phyloP scores from a whole-genome alignment of 257 asterid species.

The Osmanthus fragrans region DNA sequence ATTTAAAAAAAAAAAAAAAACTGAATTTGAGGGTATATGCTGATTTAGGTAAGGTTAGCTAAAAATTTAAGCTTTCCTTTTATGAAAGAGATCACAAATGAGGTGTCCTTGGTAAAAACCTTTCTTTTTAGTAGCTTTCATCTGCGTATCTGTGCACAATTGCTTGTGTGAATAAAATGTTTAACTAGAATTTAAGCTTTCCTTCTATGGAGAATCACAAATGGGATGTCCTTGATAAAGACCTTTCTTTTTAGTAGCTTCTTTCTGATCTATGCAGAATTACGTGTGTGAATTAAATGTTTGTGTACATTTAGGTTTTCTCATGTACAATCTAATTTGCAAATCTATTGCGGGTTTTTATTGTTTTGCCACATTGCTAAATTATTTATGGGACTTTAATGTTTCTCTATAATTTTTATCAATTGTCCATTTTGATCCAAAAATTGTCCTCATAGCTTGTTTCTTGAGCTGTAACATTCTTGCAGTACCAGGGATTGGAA shows the following conservation, averaged over 20 bases:
- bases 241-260: neutral
- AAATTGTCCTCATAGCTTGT: slow-evolving; percentile 2
- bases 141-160: neutral
- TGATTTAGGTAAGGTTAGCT: neutral
- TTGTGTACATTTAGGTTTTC: neutral
- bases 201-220: neutral
- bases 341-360: neutral
- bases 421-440: neutral
- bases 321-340: neutral
- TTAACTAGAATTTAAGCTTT: neutral
- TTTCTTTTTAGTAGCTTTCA: neutral
- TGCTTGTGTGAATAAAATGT: neutral
- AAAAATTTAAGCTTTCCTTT: neutral
- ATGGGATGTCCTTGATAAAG: neutral
- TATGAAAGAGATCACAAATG: neutral
- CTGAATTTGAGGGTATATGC: neutral
- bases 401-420: neutral
- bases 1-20: neutral
- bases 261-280: neutral
- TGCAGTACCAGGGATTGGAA: slow-evolving; percentile 89
- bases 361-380: no score
- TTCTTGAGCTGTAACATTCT: neutral
- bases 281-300: neutral
- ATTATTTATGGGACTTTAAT: neutral
- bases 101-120: neutral